Evolutionary conservation across 768 basidiomycete species (phyloP), one percentile per base, ranked within the genome.

Genomic region (Chalciporus pseudorubinellus): DNA sequence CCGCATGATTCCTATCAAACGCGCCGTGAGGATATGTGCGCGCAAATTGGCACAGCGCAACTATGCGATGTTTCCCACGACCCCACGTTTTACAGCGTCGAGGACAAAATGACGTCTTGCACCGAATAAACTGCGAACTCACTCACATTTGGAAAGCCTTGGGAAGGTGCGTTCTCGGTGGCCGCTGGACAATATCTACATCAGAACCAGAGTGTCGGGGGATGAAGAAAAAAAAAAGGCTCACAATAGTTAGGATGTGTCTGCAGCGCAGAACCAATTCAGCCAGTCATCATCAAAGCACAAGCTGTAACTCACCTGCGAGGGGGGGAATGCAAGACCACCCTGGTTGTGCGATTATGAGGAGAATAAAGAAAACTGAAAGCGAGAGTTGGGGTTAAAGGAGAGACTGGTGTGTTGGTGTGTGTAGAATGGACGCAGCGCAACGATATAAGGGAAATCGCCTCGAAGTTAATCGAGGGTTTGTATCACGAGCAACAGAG

Each of bases 391-490:
- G 40, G 55, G 48, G 56, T n/a, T 55, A 72, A 72, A 70, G 12
- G 70, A 72, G 18, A 53, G 70, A 72, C 71, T 65, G 60, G 63
- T 39, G 62, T 61, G 66, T 61, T 57, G 59, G 55, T 56, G 49
- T 56, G 42, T 42, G 58, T 53, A 63, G 64, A 51, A 59, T 58
- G 51, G 59, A 59, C 48, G 57, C 65, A 57, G 50, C 55, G 51
- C 65, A 56, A 52, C 57, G 59, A 63, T 57, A 59, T 64, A 63
- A 53, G 70, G 66, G 70, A 72, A 69, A 60, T 62, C 70, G 73
- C 58, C 77, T 79, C 77, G 77, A 77, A 80, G 63, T 72, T 67
- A 81, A 81, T 75, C 77, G 78, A 78, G 76, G 69, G 66, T 60
- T 55, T 59, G 63, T 49, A 33, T 55, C 52, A 55, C 62, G 56